Base-by-base conservation (phyloP, 306 rosid species). In the Cercis canadensis region DNA sequence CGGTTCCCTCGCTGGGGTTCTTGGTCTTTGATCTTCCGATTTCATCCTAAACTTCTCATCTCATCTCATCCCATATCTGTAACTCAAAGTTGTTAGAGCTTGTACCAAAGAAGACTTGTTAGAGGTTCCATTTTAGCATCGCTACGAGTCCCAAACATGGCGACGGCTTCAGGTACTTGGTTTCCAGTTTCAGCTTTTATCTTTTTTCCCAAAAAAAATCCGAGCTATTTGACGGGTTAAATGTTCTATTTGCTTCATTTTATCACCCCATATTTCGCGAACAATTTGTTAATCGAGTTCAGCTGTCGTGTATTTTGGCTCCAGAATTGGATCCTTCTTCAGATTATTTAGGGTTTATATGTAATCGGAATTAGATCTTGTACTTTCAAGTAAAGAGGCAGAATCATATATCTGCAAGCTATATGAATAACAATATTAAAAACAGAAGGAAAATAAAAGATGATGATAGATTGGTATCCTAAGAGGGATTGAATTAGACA, bases 111-210 rank as follows among this genome's bases (percentile, higher is more conserved):
- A 19, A 14, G 53, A 24, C 29, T 43, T 43, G 6, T 50, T 9
- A 10, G 36, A 10, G 4, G 49, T 43, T 43, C 5, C 11, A 2
- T 43, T 2, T 43, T 4, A 43, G 49, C 15, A 12, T 21, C 37
- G 5, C 1, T 9, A 21, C 4, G 9, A 49, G 37, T 3, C 36
- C 36, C 24, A 13, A 57, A 4, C 34, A 62, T 62, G 67, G 67
- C 67, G 16, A 62, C 67, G 3, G 67, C 67, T 9, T 62, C 67
- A 41, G 67, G 67, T 41, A 16, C n/a, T 14, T 16, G 21, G 2
- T 56, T 32, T 61, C 4, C 0, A 0, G 8, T 31, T 32, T 2
- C 15, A 9, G 4, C 1, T 49, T 14, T 49, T 15, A 4, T 15
- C 13, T 5, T 7, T n/a, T 5, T 6, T 1, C 43, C 43, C 1